Evolutionary conservation across 495 filamentous ascomycete species (phyloP).

Genomic region (Neurospora africana): DNA sequence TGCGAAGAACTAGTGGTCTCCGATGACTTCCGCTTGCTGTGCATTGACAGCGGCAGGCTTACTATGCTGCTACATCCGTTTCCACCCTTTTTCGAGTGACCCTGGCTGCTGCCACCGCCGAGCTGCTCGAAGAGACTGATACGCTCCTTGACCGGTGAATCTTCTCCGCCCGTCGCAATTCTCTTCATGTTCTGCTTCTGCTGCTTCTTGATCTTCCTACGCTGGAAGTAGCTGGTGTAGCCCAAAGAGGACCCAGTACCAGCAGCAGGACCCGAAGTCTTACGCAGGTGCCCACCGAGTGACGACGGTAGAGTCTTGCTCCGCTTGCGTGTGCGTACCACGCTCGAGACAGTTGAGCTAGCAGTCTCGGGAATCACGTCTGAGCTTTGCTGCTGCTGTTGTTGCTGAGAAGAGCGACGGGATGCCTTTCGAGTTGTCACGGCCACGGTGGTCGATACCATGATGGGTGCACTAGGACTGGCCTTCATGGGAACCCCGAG

Average conservation of each 20-base stretch:
- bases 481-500: conserved; percentile 1
- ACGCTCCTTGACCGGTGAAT: conserved; percentile 25
- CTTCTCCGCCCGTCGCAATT: neutral
- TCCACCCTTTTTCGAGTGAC: neutral
- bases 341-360: neutral
- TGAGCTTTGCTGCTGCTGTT: neutral
- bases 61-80: neutral
- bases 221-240: neutral
- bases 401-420: neutral
- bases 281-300: neutral
- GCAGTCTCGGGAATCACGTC: neutral
- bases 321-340: neutral
- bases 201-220: neutral
- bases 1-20: neutral
- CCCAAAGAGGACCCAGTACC: neutral
- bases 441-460: conserved; percentile 10
- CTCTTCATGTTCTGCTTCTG: conserved; percentile 7
- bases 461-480: conserved; percentile 11
- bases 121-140: conserved; percentile 26
- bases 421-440: conserved; percentile 4
- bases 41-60: neutral
- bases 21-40: neutral
- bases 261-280: neutral
- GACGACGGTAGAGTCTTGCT: neutral
- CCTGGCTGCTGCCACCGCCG: neutral